Base-by-base conservation (phyloP, 2,329 filamentous ascomycete species). In the Cryphonectria nitschkei region DNA sequence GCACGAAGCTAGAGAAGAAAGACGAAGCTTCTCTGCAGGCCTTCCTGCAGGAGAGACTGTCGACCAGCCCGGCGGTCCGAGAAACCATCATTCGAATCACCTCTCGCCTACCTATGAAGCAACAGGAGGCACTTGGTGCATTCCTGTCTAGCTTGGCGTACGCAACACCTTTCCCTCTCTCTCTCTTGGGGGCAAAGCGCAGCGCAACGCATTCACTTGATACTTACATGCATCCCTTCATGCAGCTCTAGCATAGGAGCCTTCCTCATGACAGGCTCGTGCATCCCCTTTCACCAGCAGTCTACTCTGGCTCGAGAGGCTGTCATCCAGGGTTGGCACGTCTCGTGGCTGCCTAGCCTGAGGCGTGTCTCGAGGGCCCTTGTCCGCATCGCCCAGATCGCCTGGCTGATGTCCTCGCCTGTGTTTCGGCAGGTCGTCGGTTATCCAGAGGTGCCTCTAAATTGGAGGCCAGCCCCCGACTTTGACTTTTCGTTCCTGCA, bases 251-350 rank as follows among this genome's bases (percentile, higher is more conserved):
- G 88, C 46, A 78, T 86, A 3, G 91, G 91, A 37, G 88, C 89
- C 37, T 80, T 92, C 26, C 78, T 92, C 7, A 82, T 93, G 63
- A 94, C 92, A 0, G 91, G 92, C n/a, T 87, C 89, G 77, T 84
- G 86, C 74, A 87, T 85, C 0, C 88, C 90, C 1, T 79, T 93
- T 62, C 84, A 88, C 68, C 81, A 87, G 67, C 91, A 93, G 74
- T 86, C 91, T 0, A 75, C 89, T 29, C 79, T 85, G 46, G 81
- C 88, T 26, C 88, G 92, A 52, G 86, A 92, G 76, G 81, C 84
- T 41, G 88, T 94, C 65, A 74, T 94, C 54, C 83, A 87, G 67
- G 80, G 82, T 43, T 94, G 92, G 92, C 77, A 81, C n/a, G 82
- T 78, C 2, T 88, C 90, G 0, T 84, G 87, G 70, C 78, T 91